These are phyloP conservation scores for Russula foetens DNA, from an alignment of 768 basidiomycete species.

Conservation along the genomic window DNA sequence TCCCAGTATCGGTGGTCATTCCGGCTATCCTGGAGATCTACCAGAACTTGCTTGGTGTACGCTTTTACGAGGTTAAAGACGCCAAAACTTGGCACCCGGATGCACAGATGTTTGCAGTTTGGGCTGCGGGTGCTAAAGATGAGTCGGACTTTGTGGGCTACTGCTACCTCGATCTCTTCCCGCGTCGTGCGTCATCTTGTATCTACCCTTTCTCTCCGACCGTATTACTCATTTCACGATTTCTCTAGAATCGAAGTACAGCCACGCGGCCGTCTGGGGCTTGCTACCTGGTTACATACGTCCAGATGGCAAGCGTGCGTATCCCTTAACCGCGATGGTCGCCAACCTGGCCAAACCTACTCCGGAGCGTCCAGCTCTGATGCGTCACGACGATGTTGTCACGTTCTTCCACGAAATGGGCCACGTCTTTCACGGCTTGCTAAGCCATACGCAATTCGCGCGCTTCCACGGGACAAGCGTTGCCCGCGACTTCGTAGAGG, in stretches of 20 bases:
- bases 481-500: slow-evolving; percentile 80
- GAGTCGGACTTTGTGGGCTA: slow-evolving; percentile 72
- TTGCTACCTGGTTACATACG: slow-evolving; percentile 58
- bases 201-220: neutral
- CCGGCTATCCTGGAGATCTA: slow-evolving; percentile 79
- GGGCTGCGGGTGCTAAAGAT: slow-evolving; percentile 70
- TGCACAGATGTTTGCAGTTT: slow-evolving; percentile 77
- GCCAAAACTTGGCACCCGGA: slow-evolving; percentile 82
- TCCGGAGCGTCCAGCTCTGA: slow-evolving; percentile 68
- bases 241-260: slow-evolving; percentile 59
- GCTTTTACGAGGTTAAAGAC: slow-evolving; percentile 44
- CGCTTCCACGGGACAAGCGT: slow-evolving; percentile 81
- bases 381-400: slow-evolving; percentile 83
- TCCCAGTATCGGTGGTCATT: slow-evolving; percentile 79
- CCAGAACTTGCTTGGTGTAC: slow-evolving; percentile 71
- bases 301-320: slow-evolving; percentile 49
- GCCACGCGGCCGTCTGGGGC: slow-evolving; percentile 83
- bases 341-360: slow-evolving; percentile 86
- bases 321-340: slow-evolving; percentile 80
- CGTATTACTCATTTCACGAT: neutral
- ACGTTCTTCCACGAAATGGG: slow-evolving; percentile 92
- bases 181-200: slow-evolving; percentile 46
- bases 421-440: slow-evolving; percentile 42
- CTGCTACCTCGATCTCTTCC: slow-evolving; percentile 84
- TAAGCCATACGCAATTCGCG: slow-evolving; percentile 61